These are phyloP conservation scores for Falciphora oryzae DNA, from an alignment of 2,329 filamentous ascomycete genomes.

Conservation along the genomic window DNA sequence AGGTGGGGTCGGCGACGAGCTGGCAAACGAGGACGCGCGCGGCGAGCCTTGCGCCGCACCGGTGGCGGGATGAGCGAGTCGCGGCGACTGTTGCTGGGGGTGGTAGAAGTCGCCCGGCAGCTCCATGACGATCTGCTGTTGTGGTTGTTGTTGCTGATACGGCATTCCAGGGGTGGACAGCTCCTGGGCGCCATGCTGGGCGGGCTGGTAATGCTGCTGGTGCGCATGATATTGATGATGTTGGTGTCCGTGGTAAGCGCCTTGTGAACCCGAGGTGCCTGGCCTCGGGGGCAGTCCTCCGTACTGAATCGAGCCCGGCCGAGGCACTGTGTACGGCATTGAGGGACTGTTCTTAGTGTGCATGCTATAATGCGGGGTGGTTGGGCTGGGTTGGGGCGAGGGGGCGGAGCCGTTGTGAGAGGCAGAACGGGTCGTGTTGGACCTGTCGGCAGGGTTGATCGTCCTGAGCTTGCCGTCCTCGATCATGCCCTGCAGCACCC, in stretches of 20 bases:
- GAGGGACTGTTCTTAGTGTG: conserved; percentile 17
- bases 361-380: conserved; percentile 17
- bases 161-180: conserved; percentile 15
- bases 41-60: conserved; percentile 12
- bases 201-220: background rate
- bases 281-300: conserved; percentile 22
- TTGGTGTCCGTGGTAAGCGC: conserved; percentile 13
- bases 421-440: conserved; percentile 23
- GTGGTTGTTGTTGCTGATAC: conserved; percentile 13
- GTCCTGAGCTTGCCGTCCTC: conserved; percentile 59
- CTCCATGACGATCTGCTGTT: conserved; percentile 37
- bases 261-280: conserved; percentile 25
- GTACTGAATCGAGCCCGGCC: conserved; percentile 31
- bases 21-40: conserved; percentile 9
- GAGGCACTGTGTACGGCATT: conserved; percentile 34
- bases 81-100: conserved; percentile 24
- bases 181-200: conserved; percentile 6
- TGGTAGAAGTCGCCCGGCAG: conserved; percentile 45
- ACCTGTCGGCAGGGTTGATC: conserved; percentile 46
- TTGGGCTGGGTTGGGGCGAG: conserved; percentile 24
- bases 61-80: conserved; percentile 23
- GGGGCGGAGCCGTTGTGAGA: conserved; percentile 16
- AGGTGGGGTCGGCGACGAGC: conserved; percentile 19
- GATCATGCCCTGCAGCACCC: conserved; percentile 61
- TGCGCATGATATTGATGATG: conserved; percentile 7